Conservation (phyloP, 78 protist species). For the Speleostelium caveatum region DNA sequence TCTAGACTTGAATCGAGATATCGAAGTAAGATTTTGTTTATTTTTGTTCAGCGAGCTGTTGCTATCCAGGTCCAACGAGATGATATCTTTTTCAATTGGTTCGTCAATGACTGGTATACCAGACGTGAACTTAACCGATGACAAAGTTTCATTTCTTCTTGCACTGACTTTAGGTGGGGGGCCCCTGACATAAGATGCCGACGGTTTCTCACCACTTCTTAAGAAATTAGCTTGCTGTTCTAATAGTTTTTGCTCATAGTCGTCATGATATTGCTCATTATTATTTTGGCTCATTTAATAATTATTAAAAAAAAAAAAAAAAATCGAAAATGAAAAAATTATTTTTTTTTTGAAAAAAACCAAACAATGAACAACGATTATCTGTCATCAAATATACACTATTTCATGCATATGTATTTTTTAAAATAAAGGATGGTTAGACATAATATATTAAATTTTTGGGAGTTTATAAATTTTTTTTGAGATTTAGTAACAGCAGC, state of each 20-base stretch:
- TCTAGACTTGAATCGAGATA: constrained; percentile 3
- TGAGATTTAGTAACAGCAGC: no score
- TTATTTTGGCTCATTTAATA: no score
- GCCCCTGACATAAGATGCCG: constrained; percentile 11
- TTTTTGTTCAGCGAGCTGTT: neutral
- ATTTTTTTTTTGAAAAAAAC: no score
- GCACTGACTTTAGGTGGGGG: constrained; percentile 28
- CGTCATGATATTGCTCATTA: neutral
- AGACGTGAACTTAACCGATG: neutral
- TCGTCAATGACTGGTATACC: constrained; percentile 59
- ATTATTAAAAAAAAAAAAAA: no score
- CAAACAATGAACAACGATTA: neutral
- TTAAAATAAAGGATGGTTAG: no score
- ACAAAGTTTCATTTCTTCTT: neutral
- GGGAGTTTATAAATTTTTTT: no score
- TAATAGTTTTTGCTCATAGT: constrained; percentile 31
- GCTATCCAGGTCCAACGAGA: constrained; percentile 10
- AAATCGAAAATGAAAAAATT: no score
- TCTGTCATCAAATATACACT: no score
- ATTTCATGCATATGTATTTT: no score
- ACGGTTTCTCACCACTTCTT: constrained; percentile 41
- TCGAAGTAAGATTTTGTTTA: constrained; percentile 7
- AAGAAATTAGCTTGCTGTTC: constrained; percentile 67
- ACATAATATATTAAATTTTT: no score
- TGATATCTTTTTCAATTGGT: constrained; percentile 33